Conservation (phyloP, 768 basidiomycete species). For the Hypsizygus marmoreus region DNA sequence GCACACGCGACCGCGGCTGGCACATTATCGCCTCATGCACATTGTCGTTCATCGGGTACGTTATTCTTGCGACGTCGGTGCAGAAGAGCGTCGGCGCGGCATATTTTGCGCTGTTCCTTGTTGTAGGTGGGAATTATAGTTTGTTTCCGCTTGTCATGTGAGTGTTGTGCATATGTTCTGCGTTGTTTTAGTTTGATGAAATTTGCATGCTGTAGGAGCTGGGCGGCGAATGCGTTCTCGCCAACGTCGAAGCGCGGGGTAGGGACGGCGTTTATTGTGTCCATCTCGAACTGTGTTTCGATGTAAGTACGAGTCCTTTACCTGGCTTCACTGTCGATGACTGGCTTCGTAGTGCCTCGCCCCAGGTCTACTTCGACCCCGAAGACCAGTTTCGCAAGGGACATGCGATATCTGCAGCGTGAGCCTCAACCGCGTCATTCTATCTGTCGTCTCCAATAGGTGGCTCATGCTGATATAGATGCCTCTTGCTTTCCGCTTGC, state of each 20-base stretch:
- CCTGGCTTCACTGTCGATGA: background rate
- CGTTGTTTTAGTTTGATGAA: background rate
- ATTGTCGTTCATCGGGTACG: constrained; percentile 51
- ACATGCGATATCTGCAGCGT: constrained; percentile 59
- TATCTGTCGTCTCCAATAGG: background rate
- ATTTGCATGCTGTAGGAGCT: constrained; percentile 41
- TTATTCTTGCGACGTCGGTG: constrained; percentile 53
- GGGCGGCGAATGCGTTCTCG: constrained; percentile 60
- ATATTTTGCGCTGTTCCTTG: constrained; percentile 60
- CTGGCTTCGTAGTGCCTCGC: constrained; percentile 44
- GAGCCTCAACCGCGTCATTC: no score
- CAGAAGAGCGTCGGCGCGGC: constrained; percentile 54
- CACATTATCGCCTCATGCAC: constrained; percentile 54
- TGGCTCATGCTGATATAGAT: constrained; percentile 27
- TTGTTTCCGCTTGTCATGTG: constrained; percentile 62
- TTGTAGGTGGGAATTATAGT: constrained; percentile 55
- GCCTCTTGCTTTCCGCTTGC: constrained; percentile 44
- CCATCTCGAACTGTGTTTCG: constrained; percentile 58
- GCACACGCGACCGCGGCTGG: constrained; percentile 53
- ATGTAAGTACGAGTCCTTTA: constrained; percentile 37
- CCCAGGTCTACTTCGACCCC: constrained; percentile 59
- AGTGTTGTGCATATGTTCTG: constrained; percentile 16
- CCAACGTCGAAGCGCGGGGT: constrained; percentile 63
- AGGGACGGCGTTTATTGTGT: constrained; percentile 61
- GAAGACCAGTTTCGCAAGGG: constrained; percentile 52